Evolutionary conservation across 1,284 basidiomycete genomes (phyloP).

Genomic region (Volvariella volvacea): DNA sequence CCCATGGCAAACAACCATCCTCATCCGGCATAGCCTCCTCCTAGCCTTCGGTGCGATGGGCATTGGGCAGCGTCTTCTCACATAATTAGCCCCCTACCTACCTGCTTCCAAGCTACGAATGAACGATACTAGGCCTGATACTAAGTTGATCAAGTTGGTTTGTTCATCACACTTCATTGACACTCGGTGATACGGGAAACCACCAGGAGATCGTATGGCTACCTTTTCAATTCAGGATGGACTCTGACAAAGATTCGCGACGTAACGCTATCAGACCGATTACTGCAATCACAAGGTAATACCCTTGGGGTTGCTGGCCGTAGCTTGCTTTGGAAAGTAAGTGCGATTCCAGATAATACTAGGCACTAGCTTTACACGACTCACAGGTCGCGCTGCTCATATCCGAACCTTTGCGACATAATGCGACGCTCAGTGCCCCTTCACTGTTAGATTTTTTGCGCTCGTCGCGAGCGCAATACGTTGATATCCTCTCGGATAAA

Average conservation of each 20-base stretch:
- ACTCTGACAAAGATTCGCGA: constrained; percentile 61
- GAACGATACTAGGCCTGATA: too few relatives aligned
- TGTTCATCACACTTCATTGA: too few relatives aligned
- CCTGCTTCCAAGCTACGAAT: too few relatives aligned
- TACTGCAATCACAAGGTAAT: constrained; percentile 38
- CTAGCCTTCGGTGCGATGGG: too few relatives aligned
- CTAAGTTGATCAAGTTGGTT: constrained; percentile 13
- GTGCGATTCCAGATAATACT: constrained; percentile 7
- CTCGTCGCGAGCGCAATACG: constrained; percentile 44
- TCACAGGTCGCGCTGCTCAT: constrained; percentile 53
- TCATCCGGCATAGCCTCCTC: too few relatives aligned
- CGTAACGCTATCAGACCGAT: constrained; percentile 50
- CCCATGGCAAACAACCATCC: too few relatives aligned
- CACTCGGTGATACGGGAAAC: too few relatives aligned
- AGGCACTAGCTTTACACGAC: neutral
- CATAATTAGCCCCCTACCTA: too few relatives aligned
- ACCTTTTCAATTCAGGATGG: constrained; percentile 49
- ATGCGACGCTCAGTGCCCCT: constrained; percentile 34
- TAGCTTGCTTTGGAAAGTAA: constrained; percentile 77
- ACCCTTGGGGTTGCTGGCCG: constrained; percentile 50
- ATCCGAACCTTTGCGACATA: constrained; percentile 50
- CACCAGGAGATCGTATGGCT: constrained; percentile 51
- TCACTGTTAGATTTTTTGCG: constrained; percentile 41
- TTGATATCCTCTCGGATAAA: constrained; percentile 47
- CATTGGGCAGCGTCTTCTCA: too few relatives aligned